Base-by-base conservation (phyloP, 140 eudicot species). In the Bidens hawaiensis region DNA sequence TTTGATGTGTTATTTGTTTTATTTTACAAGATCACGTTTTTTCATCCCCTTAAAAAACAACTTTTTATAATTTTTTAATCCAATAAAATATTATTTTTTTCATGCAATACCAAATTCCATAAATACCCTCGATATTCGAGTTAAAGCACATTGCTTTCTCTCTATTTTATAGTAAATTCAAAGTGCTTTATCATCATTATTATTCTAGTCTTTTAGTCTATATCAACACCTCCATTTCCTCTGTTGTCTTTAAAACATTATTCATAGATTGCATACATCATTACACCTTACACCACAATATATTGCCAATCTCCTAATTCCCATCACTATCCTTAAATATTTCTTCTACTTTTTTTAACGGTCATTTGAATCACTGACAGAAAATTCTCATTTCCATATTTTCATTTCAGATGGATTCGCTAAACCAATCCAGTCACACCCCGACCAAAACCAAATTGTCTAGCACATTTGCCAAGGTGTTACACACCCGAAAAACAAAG, bases 361-460 rank as follows among this genome's bases (percentile, higher is more conserved):
- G n/a, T n/a, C n/a, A n/a, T n/a, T n/a, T n/a, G n/a, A n/a, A n/a
- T n/a, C n/a, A n/a, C n/a, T n/a, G n/a, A n/a, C n/a, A n/a, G n/a
- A n/a, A n/a, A n/a, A n/a, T n/a, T n/a, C n/a, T n/a, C 42, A 34
- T 57, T 33, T 17, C 65, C 9, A 24, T 1, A 12, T 68, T 63
- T 62, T 65, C 69, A 47, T 60, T 66, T 55, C 88, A 87, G 95
- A 91, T 91, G 98, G 95, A 87, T 58, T 56, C 93, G 4, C 69
- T 72, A 47, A 71, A 72, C 19, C 82, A 76, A 33, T 55, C 88
- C 9, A 60, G 83, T 0, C 65, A 74, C 17, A 71, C 82, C 40
- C 80, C 81, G 19, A 78, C 22, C 19, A 88, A 79, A 83, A 78
- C 76, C 60, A 66, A 82, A 54, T 60, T 81, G 55, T 82, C 88